Evolutionary conservation across 352 stramenopile genomes (phyloP).

Genomic region (Blastocystis sp.): DNA sequence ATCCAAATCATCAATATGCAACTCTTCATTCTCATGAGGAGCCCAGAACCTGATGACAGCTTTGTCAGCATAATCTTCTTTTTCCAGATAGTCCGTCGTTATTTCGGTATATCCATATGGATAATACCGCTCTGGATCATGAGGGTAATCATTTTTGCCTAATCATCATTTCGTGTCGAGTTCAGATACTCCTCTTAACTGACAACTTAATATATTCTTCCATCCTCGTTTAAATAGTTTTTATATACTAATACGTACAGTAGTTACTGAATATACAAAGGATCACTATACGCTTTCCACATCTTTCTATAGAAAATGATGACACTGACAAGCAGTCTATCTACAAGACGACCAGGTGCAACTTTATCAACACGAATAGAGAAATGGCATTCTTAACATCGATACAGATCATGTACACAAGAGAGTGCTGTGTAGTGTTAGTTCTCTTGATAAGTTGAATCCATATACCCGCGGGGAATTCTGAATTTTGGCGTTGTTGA

Average conservation of each 20-base stretch:
- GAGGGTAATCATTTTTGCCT: conserved; percentile 47
- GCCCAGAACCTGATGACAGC: background rate
- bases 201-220: conserved; percentile 36
- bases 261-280: background rate
- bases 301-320: background rate
- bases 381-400: too few relatives aligned
- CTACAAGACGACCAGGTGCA: too few relatives aligned
- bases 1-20: background rate
- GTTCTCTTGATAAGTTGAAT: too few relatives aligned
- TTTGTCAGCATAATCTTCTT: background rate
- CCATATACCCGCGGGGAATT: too few relatives aligned
- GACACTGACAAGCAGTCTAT: too few relatives aligned
- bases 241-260: conserved; percentile 5
- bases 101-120: conserved; percentile 35
- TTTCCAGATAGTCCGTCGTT: background rate
- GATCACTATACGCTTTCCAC: background rate
- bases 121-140: conserved; percentile 24
- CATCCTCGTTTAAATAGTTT: background rate
- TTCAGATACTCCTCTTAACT: background rate
- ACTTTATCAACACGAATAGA: too few relatives aligned
- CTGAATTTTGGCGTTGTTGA: too few relatives aligned
- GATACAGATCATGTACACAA: too few relatives aligned
- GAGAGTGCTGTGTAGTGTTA: too few relatives aligned
- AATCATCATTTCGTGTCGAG: background rate
- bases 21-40: background rate